Base-by-base conservation (phyloP, 148 eudicot species). In the Persicaria tinctoria region DNA sequence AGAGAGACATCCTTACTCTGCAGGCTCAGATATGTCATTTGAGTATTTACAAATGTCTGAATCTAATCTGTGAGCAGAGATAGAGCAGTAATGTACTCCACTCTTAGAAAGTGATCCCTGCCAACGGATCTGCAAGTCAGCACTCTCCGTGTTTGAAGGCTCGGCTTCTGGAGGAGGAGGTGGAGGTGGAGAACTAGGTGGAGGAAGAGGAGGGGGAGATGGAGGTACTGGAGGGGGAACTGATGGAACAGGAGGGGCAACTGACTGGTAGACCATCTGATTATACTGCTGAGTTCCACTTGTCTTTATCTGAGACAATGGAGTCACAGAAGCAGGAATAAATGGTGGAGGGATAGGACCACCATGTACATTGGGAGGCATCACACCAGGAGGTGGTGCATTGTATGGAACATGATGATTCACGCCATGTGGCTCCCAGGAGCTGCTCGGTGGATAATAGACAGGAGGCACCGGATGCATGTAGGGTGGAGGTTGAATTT, bases 41-140 rank as follows among this genome's bases (percentile, higher is more conserved):
- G 88, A 81, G 83, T 96, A 96, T 86, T 82, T 85, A 89, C 97
- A 92, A 73, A 83, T 78, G 72, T 89, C 91, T 56, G 94, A 87
- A 76, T 90, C 93, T 80, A 87, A 82, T 76, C 95, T 87, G 46
- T 79, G 81, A 16, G 97, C 97, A 81, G 79, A 77, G 75, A 92
- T 75, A 64, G 84, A 86, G 78, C 97, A 92, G 77, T 89, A 96
- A 63, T 88, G 89, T 77, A 93, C 92, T 48, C 97, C 97, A 76
- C 97, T 96, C 84, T 96, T 96, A 50, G 90, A 87, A 72, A 96
- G 83, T 38, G 88, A 74, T 38, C 99, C 99, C 83, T 87, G 97
- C 99, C 99, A 96, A 68, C 78, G 84, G 78, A 80, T 79, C 64
- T 80, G 83, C 72, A 56, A n/a, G 77, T 76, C 82, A 64, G 82